Evolutionary conservation across 805 yeast genomes (phyloP).

Genomic region (Kodamaea kaohsiungensis): DNA sequence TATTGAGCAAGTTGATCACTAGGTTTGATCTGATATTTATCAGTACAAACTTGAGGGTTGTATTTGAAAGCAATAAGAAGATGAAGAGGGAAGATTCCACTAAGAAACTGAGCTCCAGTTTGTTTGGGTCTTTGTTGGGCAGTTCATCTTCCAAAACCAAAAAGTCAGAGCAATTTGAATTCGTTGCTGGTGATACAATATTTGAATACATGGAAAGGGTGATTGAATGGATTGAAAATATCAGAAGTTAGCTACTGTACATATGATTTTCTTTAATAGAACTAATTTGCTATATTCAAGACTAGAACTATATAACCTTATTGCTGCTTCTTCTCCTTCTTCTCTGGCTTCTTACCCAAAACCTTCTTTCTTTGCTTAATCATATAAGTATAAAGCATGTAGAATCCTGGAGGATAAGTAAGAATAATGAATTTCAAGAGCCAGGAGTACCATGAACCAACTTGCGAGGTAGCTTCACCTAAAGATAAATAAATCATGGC

Average conservation of each 20-base stretch:
- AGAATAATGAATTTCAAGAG: conserved; percentile 57
- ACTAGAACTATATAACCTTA: too few species aligned
- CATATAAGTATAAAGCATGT: conserved; percentile 84
- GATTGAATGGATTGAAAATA: conserved; percentile 31
- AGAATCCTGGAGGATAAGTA: conserved; percentile 84
- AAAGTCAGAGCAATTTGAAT: conserved; percentile 19
- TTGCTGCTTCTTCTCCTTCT: conserved; percentile 11
- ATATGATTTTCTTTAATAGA: not conserved
- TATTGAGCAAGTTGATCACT: conserved; percentile 44
- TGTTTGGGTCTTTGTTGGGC: conserved; percentile 9
- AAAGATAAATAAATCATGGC: conserved; percentile 68
- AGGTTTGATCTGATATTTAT: conserved; percentile 44
- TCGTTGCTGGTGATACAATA: conserved; percentile 33
- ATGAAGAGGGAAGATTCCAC: conserved; percentile 3
- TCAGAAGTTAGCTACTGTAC: not conserved
- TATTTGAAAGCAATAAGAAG: conserved; percentile 33
- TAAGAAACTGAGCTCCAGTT: conserved; percentile 6
- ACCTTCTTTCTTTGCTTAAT: conserved; percentile 82
- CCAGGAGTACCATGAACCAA: conserved; percentile 54
- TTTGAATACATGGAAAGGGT: conserved; percentile 30
- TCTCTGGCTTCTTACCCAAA: conserved; percentile 36
- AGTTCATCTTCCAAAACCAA: conserved; percentile 7
- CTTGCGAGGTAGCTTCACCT: conserved; percentile 58
- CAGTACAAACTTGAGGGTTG: conserved; percentile 39
- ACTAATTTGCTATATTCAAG: not conserved